Percentiles rank a stretch among this genome's conserved stretches.
Evolutionary conservation across 768 basidiomycete species (phyloP).

Genomic region (Lyophyllum shimeji): DNA sequence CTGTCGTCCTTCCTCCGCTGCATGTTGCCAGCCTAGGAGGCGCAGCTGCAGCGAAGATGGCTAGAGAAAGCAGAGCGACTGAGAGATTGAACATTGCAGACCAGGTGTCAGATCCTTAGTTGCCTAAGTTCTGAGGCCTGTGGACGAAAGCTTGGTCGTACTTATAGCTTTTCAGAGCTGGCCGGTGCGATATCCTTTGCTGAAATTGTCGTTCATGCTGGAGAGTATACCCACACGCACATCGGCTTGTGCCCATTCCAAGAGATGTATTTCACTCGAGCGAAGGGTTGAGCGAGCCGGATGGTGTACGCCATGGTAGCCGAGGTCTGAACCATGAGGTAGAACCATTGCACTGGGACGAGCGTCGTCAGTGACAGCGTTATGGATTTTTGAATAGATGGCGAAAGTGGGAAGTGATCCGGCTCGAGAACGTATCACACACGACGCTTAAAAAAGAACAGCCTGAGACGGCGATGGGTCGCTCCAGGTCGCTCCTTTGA

Average conservation of each 20-base stretch:
- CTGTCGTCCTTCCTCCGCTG: constrained; percentile 18
- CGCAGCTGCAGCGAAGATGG: neutral
- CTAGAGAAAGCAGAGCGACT: neutral
- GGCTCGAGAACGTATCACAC: neutral
- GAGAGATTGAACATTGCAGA: constrained; percentile 2
- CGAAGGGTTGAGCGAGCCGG: neutral
- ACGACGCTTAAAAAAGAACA: neutral
- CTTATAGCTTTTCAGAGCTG: neutral
- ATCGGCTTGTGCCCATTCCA: neutral
- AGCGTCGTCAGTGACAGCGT: neutral
- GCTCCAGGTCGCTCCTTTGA: neutral
- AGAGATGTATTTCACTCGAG: neutral
- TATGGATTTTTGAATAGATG: neutral
- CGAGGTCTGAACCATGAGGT: neutral
- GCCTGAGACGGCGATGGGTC: no score
- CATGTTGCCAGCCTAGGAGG: constrained; percentile 11
- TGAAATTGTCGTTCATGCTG: neutral
- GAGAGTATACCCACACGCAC: neutral
- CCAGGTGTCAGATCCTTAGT: neutral
- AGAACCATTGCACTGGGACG: neutral
- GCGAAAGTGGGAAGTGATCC: neutral
- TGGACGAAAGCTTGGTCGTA: neutral
- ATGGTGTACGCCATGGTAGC: neutral
- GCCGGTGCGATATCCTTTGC: neutral
- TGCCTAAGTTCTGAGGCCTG: neutral